These are phyloP conservation scores for Otatea glauca DNA, from an alignment of 176 grass and related monocot species.

Conservation along the genomic window DNA sequence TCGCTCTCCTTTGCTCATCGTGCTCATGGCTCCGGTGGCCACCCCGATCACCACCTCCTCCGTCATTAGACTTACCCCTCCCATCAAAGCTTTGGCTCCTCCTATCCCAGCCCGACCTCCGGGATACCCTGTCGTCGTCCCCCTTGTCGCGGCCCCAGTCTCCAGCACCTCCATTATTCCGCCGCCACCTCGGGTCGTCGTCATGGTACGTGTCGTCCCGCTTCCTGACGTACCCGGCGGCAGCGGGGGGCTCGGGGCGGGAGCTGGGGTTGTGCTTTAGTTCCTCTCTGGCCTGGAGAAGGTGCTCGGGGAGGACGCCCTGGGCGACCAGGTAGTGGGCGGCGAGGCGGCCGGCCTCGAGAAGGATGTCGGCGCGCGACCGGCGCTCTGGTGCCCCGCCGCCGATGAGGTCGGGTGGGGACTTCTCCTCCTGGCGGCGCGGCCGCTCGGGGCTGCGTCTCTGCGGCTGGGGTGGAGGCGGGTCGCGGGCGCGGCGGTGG, in stretches of 20 bases:
- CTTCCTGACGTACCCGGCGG: slow-evolving; percentile 32
- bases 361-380: slow-evolving; percentile 40
- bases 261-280: slow-evolving; percentile 22
- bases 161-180: slow-evolving; percentile 20
- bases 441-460: slow-evolving; percentile 49
- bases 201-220: slow-evolving; percentile 24
- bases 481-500: slow-evolving; percentile 27
- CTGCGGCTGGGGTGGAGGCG: slow-evolving; percentile 1
- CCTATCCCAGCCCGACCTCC: slow-evolving; percentile 54
- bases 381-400: neutral
- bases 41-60: neutral
- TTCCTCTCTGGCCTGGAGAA: slow-evolving; percentile 52
- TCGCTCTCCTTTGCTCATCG: slow-evolving; percentile 38
- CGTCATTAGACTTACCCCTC: slow-evolving; percentile 38
- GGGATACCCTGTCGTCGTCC: slow-evolving; percentile 45
- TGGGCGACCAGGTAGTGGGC: slow-evolving; percentile 61
- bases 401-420: neutral
- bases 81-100: slow-evolving; percentile 56
- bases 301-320: slow-evolving; percentile 53
- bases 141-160: slow-evolving; percentile 40
- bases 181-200: slow-evolving; percentile 46
- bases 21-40: slow-evolving; percentile 43
- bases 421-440: slow-evolving; percentile 21
- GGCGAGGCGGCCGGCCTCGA: slow-evolving; percentile 67
- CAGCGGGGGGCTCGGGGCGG: slow-evolving; percentile 14